Percentiles rank a stretch among this genome's conserved stretches.
These are phyloP conservation scores for Gypsophila paniculata DNA, from an alignment of 179 eudicot genomes.

Conservation along the genomic window DNA sequence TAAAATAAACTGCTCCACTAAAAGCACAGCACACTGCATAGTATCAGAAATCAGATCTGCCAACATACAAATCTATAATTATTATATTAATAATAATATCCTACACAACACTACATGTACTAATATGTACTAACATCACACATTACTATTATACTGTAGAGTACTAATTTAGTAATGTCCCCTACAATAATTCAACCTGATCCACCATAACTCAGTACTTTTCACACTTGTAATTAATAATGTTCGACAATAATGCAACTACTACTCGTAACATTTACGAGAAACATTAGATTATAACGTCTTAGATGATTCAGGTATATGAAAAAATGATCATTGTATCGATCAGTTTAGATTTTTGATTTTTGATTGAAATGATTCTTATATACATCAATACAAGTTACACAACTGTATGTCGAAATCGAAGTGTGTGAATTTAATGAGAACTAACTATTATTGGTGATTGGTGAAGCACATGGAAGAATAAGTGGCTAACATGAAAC, in stretches of 20 bases:
- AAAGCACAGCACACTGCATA: conserved; percentile 10
- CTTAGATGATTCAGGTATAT: too few species aligned
- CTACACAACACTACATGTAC: not conserved
- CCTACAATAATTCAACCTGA: conserved; percentile 4
- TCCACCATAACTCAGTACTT: conserved; percentile 1
- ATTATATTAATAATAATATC: conserved; percentile 2
- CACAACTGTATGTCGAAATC: not conserved
- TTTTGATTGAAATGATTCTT: too few species aligned
- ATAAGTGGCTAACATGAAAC: conserved; percentile 8
- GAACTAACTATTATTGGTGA: not conserved
- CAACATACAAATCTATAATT: not conserved
- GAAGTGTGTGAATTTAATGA: conserved; percentile 3
- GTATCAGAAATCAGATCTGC: conserved; percentile 18
- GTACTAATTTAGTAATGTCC: not conserved
- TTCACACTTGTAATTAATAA: not conserved
- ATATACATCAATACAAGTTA: too few species aligned
- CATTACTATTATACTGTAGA: not conserved
- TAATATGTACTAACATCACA: conserved; percentile 1
- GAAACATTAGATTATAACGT: too few species aligned
- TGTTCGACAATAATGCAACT: too few species aligned
- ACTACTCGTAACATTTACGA: too few species aligned
- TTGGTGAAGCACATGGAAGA: conserved; percentile 11
- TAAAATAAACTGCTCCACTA: conserved; percentile 12
- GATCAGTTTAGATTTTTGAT: too few species aligned
- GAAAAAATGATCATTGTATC: too few species aligned